These are phyloP conservation scores for Plasmodium chabaudi DNA, from an alignment of 169 alveolate species.

Conservation along the genomic window DNA sequence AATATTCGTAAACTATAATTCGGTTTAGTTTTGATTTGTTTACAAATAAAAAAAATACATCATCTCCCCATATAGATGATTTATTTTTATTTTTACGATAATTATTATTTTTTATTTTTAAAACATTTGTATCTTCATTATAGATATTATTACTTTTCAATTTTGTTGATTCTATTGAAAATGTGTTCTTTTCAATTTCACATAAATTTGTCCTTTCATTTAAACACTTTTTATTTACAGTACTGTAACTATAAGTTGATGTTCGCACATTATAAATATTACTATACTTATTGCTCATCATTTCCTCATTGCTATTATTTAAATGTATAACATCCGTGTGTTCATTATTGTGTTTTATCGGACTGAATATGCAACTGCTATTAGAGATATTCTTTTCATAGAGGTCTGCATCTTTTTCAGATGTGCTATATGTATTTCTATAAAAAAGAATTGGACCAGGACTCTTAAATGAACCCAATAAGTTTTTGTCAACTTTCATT, in stretches of 20 bases:
- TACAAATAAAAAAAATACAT: slow-evolving; percentile 66
- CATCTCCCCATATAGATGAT: slow-evolving; percentile 30
- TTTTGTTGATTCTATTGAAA: not conserved
- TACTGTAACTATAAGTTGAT: too few species aligned
- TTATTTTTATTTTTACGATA: not conserved
- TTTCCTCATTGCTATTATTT: not conserved
- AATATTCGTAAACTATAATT: slow-evolving; percentile 28
- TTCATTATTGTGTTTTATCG: not conserved
- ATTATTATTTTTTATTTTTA: not conserved
- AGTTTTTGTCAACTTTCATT: slow-evolving; percentile 21
- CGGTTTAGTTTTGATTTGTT: slow-evolving; percentile 14
- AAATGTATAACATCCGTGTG: not conserved
- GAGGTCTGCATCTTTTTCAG: not conserved
- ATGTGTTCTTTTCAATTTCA: not conserved
- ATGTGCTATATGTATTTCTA: slow-evolving; percentile 8
- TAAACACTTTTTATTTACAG: too few species aligned
- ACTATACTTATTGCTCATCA: not conserved
- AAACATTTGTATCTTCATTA: not conserved
- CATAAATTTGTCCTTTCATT: too few species aligned
- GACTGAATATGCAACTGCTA: not conserved
- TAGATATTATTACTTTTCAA: not conserved
- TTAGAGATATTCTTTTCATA: not conserved
- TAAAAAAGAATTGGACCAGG: slow-evolving; percentile 54
- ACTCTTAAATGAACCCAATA: slow-evolving; percentile 45
- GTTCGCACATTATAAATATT: too few species aligned